These are phyloP conservation scores for Letharia columbiana DNA, from an alignment of 495 filamentous ascomycete species.

Conservation along the genomic window DNA sequence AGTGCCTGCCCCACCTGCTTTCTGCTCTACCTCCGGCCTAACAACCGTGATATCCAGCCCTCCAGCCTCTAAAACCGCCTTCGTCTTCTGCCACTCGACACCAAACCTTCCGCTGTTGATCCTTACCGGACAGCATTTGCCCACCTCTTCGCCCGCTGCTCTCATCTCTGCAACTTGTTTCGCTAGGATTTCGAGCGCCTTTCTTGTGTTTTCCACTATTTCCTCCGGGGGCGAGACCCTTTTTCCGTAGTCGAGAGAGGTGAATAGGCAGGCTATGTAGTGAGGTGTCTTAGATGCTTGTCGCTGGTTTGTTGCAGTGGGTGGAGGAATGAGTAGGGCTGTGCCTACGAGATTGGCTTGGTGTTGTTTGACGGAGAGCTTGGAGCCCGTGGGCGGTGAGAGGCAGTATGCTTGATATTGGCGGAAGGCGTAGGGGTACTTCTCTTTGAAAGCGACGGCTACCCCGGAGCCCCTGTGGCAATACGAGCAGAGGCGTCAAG, in stretches of 20 bases:
- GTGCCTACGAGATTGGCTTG: constrained; percentile 31
- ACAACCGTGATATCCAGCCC: constrained; percentile 30
- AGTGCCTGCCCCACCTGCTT: constrained; percentile 23
- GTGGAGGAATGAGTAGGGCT: constrained; percentile 39
- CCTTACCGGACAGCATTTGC: constrained; percentile 32
- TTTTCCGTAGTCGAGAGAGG: constrained; percentile 31
- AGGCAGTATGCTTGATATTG: constrained; percentile 13
- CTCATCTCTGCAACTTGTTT: constrained; percentile 25
- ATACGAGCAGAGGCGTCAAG: no score
- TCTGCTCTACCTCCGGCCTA: constrained; percentile 17
- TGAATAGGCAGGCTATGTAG: constrained; percentile 46
- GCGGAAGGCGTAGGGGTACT: constrained; percentile 15
- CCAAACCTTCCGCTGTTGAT: constrained; percentile 40
- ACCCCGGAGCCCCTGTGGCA: no score
- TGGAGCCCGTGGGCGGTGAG: neutral
- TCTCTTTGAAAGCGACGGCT: constrained; percentile 9
- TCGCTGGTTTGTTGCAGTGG: constrained; percentile 21
- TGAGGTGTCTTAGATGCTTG: constrained; percentile 21
- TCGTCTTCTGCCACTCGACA: constrained; percentile 34
- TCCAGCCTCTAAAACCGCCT: constrained; percentile 28
- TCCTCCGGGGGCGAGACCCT: constrained; percentile 16
- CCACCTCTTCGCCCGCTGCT: neutral
- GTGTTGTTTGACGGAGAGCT: constrained; percentile 14
- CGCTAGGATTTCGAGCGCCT: constrained; percentile 36
- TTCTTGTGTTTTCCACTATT: constrained; percentile 34